phyloP scores from a whole-genome alignment of 306 rosid species.

The Luffa aegyptiaca region DNA sequence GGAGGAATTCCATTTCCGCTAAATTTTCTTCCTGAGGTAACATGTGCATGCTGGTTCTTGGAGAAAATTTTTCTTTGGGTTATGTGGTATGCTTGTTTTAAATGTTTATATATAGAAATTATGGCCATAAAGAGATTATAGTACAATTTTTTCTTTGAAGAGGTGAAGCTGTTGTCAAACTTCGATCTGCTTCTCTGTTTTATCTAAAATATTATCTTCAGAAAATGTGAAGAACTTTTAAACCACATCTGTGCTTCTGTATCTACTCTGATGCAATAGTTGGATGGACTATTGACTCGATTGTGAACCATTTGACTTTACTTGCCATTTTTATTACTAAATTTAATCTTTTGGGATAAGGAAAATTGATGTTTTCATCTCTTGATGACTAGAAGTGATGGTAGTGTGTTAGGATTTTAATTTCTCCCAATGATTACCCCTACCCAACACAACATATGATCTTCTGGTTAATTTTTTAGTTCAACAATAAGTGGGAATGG shows the following conservation, averaged over 20 bases:
- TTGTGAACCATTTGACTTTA: no score
- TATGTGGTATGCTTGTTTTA: background rate
- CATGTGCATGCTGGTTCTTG: background rate
- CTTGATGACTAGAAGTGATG: no score
- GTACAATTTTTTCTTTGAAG: background rate
- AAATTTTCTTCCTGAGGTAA: constrained; percentile 88
- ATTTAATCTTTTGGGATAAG: no score
- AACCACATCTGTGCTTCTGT: background rate
- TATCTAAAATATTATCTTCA: no score
- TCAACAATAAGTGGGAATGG: no score
- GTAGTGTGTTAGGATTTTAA: no score
- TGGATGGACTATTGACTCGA: background rate
- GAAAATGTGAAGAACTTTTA: background rate
- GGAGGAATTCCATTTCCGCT: constrained; percentile 60
- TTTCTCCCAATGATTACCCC: no score
- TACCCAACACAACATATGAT: no score
- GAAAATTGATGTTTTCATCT: no score
- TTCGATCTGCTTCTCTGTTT: background rate
- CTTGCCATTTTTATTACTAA: no score
- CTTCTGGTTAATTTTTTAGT: no score
- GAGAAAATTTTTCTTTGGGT: background rate
- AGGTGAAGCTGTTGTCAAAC: background rate
- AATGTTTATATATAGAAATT: background rate
- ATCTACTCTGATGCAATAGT: background rate
- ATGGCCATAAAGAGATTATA: background rate